Conservation (phyloP, 2,329 filamentous ascomycete species). For the Fusarium secorum region DNA sequence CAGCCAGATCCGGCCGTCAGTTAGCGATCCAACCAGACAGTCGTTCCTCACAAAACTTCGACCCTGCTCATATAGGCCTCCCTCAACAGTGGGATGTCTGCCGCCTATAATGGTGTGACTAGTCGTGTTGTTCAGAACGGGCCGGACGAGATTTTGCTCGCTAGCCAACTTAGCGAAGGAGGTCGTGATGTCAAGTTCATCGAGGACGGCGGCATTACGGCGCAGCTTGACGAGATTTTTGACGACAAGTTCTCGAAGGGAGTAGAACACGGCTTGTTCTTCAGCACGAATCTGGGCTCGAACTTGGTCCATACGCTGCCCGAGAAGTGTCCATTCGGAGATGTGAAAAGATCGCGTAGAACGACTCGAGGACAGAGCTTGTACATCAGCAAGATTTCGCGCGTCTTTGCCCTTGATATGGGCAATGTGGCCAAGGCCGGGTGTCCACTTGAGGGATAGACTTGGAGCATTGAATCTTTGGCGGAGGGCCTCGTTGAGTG, state of each 20-base stretch:
- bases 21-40: conserved; percentile 77
- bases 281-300: conserved; percentile 82
- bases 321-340: conserved; percentile 83
- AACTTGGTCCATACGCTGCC: conserved; percentile 78
- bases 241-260: conserved; percentile 78
- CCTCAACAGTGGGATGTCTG: conserved; percentile 90
- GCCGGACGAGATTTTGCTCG: conserved; percentile 77
- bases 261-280: conserved; percentile 80
- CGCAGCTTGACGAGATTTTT: conserved; percentile 84
- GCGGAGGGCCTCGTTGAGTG: conserved; percentile 69
- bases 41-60: conserved; percentile 86
- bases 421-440: conserved; percentile 86
- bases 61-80: conserved; percentile 79
- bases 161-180: conserved; percentile 82
- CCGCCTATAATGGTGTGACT: conserved; percentile 83
- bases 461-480: conserved; percentile 66
- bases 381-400: conserved; percentile 45
- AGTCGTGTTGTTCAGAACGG: conserved; percentile 70
- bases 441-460: conserved; percentile 84
- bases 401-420: conserved; percentile 86
- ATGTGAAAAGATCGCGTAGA: conserved; percentile 86
- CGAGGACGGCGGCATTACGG: conserved; percentile 87
- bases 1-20: conserved; percentile 69
- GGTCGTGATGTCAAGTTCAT: conserved; percentile 90
- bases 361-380: conserved; percentile 76